These are phyloP conservation scores for Astragalus glycyphyllos DNA, from an alignment of 306 rosid genomes.

Conservation along the genomic window DNA sequence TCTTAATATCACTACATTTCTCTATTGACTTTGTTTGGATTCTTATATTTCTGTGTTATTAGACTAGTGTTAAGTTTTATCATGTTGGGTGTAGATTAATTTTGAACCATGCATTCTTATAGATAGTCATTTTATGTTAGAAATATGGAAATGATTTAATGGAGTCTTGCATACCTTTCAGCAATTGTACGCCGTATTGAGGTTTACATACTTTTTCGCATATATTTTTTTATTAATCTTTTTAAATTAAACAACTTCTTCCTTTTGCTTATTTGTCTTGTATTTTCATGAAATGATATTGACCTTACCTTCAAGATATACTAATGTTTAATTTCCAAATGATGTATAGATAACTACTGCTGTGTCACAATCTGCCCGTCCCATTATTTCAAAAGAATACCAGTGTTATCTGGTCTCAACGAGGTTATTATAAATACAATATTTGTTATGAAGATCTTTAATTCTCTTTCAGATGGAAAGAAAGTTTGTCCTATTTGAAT, in stretches of 20 bases:
- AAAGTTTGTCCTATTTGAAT: constrained; percentile 16
- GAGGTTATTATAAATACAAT: constrained; percentile 59
- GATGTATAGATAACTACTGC: constrained; percentile 67
- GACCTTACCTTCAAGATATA: background rate
- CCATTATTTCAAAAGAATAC: constrained; percentile 68
- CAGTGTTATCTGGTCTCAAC: constrained; percentile 83
- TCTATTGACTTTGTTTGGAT: no score
- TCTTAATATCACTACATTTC: no score
- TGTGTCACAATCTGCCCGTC: constrained; percentile 69
- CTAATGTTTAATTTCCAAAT: constrained; percentile 43
- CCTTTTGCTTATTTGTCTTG: constrained; percentile 25
- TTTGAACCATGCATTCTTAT: no score
- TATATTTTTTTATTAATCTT: constrained; percentile 2
- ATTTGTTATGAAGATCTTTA: constrained; percentile 21
- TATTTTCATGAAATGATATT: constrained; percentile 4
- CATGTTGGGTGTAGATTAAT: no score
- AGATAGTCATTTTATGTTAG: background rate
- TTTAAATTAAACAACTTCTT: constrained; percentile 3
- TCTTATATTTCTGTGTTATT: no score
- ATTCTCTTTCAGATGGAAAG: constrained; percentile 9
- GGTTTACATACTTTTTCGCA: constrained; percentile 3
- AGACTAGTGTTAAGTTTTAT: no score
- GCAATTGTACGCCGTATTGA: constrained; percentile 15
- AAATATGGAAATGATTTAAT: constrained; percentile 36
- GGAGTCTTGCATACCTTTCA: constrained; percentile 9